A percentile compares a stretch with the other conserved stretches of the same genome.
phyloP scores from a whole-genome alignment of 441 rosid species.

The Isatis lusitanica region DNA sequence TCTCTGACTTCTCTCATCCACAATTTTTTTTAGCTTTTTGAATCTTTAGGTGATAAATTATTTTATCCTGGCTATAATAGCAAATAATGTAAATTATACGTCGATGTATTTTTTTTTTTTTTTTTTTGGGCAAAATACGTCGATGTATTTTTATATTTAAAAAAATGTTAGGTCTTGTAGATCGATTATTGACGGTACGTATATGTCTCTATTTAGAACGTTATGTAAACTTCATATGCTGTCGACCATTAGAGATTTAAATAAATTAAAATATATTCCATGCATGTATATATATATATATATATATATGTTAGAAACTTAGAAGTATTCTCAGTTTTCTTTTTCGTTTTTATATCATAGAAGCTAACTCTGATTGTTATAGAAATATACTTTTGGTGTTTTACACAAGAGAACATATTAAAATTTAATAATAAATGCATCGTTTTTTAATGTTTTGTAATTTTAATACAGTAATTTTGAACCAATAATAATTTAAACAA shows the following conservation, averaged over 20 bases:
- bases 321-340: background rate
- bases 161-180: background rate
- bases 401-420: too few relatives aligned
- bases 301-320: background rate
- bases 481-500: too few relatives aligned
- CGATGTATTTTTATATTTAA: background rate
- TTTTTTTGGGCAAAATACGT: too few relatives aligned
- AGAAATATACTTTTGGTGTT: too few relatives aligned
- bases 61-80: background rate
- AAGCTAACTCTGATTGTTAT: background rate
- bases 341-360: background rate
- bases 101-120: background rate
- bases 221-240: slow-evolving; percentile 4
- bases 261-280: background rate
- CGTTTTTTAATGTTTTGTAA: too few relatives aligned
- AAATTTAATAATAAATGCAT: too few relatives aligned
- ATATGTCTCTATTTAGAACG: background rate
- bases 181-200: slow-evolving; percentile 25
- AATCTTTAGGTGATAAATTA: background rate
- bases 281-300: background rate
- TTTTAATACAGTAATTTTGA: too few relatives aligned
- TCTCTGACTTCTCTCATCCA: slow-evolving; percentile 20
- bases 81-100: slow-evolving; percentile 7
- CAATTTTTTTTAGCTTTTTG: background rate
- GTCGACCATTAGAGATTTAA: slow-evolving; percentile 2